Evolutionary conservation across 345 rosid species (phyloP), one percentile per base, ranked within the genome.

Genomic region (Moricandia moricandioides): DNA sequence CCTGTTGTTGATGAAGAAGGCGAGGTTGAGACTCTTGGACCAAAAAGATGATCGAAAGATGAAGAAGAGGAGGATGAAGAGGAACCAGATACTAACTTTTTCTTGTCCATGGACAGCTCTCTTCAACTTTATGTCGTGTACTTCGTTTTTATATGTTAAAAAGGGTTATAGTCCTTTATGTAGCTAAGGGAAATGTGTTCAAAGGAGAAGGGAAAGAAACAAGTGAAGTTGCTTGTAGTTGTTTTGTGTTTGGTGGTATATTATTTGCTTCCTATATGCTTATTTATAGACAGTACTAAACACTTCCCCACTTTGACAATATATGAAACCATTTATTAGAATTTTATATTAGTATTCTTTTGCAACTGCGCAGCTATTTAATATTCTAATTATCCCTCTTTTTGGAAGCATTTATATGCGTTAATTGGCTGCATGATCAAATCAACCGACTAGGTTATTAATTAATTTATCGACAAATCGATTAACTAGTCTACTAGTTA

Each of bases 21-120:
- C 4, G 72, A 74, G 55, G 76, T 55, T 2, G 76, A 13, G 43
- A 59, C 73, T 71, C 52, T 65, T 62, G 82, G 82, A 65, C 82
- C 82, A 71, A 80, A 80, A 43, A 80, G 16, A 70, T 80, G 79
- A 71, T 80, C 82, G n/a, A 80, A 62, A 60, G 82, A 49, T 49
- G 55, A 43, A 13, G 49, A 62, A 59, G 82, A 65, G 8, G 80
- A 77, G 6, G 81, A 73, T 21, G 78, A 78, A 18, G 75, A 74
- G 52, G 81, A 78, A 52, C 63, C 18, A 13, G 70, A 67, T 52
- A 72, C 73, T 61, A 74, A 61, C 65, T 72, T 78, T 78, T 68
- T 72, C 66, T 78, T 78, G 78, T 78, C 81, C 81, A 78, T 78
- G 52, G 40, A 70, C 51, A 6, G 43, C 62, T 70, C 54, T 57